Evolutionary conservation across 768 basidiomycete species (phyloP).

Genomic region (Termitomyces sp.): DNA sequence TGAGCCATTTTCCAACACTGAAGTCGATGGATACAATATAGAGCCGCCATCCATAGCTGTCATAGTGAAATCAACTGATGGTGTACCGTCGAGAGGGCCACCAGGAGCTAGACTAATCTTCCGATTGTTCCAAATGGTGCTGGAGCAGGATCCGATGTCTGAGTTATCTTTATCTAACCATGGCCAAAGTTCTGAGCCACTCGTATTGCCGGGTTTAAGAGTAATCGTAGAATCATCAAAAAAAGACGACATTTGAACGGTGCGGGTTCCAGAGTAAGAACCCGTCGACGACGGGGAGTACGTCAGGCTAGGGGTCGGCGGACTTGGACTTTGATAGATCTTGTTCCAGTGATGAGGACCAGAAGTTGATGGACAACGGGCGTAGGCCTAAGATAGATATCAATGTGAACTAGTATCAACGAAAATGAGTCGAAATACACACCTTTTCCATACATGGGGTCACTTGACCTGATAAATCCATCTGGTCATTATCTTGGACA

Average conservation of each 20-base stretch:
- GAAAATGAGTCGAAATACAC: neutral
- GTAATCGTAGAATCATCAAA: conserved; percentile 34
- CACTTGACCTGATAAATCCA: conserved; percentile 2
- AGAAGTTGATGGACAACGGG: neutral
- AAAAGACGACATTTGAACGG: conserved; percentile 50
- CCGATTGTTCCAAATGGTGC: neutral
- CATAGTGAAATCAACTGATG: neutral
- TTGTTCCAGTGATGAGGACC: conserved; percentile 3
- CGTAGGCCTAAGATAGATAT: neutral
- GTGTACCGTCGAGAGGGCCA: neutral
- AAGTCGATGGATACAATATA: neutral
- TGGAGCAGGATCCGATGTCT: neutral
- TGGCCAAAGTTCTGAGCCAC: conserved; percentile 18
- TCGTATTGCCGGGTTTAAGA: conserved; percentile 5
- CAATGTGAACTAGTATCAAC: neutral
- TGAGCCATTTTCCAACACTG: neutral
- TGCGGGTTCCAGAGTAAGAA: conserved; percentile 48
- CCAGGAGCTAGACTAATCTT: conserved; percentile 2
- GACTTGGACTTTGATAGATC: conserved; percentile 31
- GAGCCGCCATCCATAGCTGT: neutral
- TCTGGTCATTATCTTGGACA: neutral
- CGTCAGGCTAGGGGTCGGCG: conserved; percentile 51
- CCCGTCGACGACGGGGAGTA: conserved; percentile 60
- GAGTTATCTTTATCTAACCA: conserved; percentile 17
- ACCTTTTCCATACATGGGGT: conserved; percentile 3